Percentiles rank a stretch among this genome's conserved stretches.
Conservation (phyloP, 2,329 filamentous ascomycete genomes). For the Plenodomus tracheiphilus region DNA sequence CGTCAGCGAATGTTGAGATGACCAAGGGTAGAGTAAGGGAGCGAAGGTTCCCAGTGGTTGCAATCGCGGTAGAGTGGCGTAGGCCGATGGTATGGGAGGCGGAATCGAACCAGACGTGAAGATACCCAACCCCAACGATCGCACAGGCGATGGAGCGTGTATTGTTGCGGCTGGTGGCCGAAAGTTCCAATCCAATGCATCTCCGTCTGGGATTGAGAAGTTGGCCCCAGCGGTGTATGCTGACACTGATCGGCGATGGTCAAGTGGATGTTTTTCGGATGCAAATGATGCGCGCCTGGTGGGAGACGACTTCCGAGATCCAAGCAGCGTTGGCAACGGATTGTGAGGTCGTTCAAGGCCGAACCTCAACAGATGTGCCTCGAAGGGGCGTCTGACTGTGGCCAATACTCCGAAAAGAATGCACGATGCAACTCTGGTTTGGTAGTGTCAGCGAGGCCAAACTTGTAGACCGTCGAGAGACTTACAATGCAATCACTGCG, state of each 20-base stretch:
- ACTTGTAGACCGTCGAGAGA: background rate
- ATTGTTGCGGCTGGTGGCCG: conserved; percentile 23
- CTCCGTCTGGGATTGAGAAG: conserved; percentile 29
- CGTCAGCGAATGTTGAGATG: conserved; percentile 13
- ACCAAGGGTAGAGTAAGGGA: conserved; percentile 18
- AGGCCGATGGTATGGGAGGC: conserved; percentile 32
- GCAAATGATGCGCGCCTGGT: conserved; percentile 13
- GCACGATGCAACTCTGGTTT: conserved; percentile 34
- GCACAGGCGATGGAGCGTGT: conserved; percentile 19
- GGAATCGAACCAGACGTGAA: conserved; percentile 35
- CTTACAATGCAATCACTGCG: conserved; percentile 41
- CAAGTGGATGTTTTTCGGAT: conserved; percentile 16
- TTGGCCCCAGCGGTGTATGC: conserved; percentile 20
- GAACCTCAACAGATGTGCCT: conserved; percentile 39
- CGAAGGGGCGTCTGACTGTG: conserved; percentile 41
- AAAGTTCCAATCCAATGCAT: conserved; percentile 27
- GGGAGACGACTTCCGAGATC: conserved; percentile 23
- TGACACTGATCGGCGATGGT: conserved; percentile 14
- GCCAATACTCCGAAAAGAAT: conserved; percentile 40
- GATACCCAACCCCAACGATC: conserved; percentile 25
- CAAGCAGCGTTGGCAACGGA: conserved; percentile 14
- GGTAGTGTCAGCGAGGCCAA: conserved; percentile 2
- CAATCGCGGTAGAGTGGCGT: conserved; percentile 14
- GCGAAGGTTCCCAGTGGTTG: conserved; percentile 17
- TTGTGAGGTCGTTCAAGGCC: conserved; percentile 18